These are phyloP conservation scores for Fusarium algeriense DNA, from an alignment of 2,329 filamentous ascomycete species.

Conservation along the genomic window DNA sequence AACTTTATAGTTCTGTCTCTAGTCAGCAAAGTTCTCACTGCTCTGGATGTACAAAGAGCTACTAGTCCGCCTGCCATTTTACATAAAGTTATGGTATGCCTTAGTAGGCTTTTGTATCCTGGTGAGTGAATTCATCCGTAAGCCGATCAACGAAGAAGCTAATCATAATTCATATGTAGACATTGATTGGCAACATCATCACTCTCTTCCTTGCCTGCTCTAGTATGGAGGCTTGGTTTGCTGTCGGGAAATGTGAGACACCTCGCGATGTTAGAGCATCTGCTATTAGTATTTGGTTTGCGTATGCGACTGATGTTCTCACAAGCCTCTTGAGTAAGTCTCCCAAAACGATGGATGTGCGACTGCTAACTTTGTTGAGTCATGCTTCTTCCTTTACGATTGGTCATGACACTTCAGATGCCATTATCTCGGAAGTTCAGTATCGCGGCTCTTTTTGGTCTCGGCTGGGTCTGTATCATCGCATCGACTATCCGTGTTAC, in stretches of 20 bases:
- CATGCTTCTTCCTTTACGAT: neutral
- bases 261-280: neutral
- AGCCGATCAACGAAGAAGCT: neutral
- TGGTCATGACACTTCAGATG: neutral
- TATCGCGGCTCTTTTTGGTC: neutral
- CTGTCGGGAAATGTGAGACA: neutral
- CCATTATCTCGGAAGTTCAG: neutral
- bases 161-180: neutral
- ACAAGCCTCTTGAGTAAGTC: neutral
- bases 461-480: neutral
- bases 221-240: neutral
- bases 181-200: neutral
- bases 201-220: neutral
- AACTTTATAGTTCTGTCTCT: neutral
- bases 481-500: neutral
- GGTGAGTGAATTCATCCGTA: neutral
- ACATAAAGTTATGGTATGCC: neutral
- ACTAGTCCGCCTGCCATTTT: neutral
- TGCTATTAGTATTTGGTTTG: neutral
- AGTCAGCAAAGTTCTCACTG: neutral
- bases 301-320: neutral
- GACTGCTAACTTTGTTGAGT: neutral
- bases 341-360: neutral
- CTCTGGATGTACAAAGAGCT: slow-evolving; percentile 1
- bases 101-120: neutral